phyloP scores from a whole-genome alignment of 768 basidiomycete genomes.

The Mycena kentingensis region DNA sequence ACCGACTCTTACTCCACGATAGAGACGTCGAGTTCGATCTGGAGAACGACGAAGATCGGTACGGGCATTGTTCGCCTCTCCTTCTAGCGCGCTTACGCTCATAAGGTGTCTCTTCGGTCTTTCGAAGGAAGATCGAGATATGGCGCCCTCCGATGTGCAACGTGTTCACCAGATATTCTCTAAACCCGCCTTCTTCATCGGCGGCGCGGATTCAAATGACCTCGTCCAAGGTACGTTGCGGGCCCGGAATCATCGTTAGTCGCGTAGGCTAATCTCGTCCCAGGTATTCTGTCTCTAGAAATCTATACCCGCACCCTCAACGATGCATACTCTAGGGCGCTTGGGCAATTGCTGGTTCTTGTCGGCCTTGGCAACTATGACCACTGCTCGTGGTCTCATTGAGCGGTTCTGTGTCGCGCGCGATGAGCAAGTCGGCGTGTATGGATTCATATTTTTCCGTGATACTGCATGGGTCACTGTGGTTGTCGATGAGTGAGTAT shows the following conservation, averaged over 20 bases:
- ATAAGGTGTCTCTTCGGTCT: conserved; percentile 47
- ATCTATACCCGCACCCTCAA: too few relatives aligned
- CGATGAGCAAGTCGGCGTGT: conserved; percentile 55
- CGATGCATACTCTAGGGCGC: too few relatives aligned
- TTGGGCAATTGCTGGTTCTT: conserved; percentile 63
- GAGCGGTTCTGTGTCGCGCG: conserved; percentile 53
- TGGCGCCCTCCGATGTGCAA: conserved; percentile 42
- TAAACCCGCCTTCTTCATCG: conserved; percentile 51
- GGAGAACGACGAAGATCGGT: conserved; percentile 48
- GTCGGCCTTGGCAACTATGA: conserved; percentile 51
- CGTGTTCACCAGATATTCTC: conserved; percentile 54
- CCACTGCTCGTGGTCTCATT: conserved; percentile 48
- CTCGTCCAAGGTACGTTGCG: conserved; percentile 42
- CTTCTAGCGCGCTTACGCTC: background rate
- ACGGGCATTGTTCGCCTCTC: background rate
- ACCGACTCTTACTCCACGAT: background rate
- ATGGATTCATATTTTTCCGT: conserved; percentile 60
- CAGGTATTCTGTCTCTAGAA: too few relatives aligned
- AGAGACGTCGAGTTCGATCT: conserved; percentile 63
- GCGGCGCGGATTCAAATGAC: conserved; percentile 48
- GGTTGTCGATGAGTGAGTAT: conserved; percentile 57
- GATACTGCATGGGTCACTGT: conserved; percentile 55
- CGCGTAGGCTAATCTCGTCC: background rate
- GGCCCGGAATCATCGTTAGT: background rate
- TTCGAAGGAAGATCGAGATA: conserved; percentile 24